Evolutionary conservation across 1,284 basidiomycete species (phyloP).

Genomic region (Thelephora terrestris): DNA sequence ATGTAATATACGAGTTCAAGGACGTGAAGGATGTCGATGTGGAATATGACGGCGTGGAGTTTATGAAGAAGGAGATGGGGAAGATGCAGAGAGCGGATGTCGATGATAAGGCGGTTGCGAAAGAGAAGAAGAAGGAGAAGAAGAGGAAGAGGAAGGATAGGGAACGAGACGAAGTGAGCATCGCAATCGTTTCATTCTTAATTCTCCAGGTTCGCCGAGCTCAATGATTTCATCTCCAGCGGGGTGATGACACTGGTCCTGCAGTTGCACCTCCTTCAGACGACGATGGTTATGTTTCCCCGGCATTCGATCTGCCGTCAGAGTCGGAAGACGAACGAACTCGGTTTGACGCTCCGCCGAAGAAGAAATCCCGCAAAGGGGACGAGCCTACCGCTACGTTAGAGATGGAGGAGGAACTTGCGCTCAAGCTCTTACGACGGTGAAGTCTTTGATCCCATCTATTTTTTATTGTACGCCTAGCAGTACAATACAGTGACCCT

Average conservation of each 20-base stretch:
- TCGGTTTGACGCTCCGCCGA: slow-evolving; percentile 23
- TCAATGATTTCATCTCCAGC: slow-evolving; percentile 9
- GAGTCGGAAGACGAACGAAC: slow-evolving; percentile 37
- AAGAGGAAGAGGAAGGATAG: slow-evolving; percentile 79
- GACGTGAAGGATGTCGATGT: slow-evolving; percentile 63
- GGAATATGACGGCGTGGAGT: slow-evolving; percentile 49
- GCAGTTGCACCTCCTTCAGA: slow-evolving; percentile 30
- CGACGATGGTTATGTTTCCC: slow-evolving; percentile 63
- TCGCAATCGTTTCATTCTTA: slow-evolving; percentile 4
- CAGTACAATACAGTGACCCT: too few relatives aligned
- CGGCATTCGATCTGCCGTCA: slow-evolving; percentile 53
- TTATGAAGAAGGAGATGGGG: slow-evolving; percentile 62
- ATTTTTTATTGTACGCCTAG: too few relatives aligned
- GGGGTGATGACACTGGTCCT: slow-evolving; percentile 16
- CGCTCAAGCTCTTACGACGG: slow-evolving; percentile 19
- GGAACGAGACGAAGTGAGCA: slow-evolving; percentile 51
- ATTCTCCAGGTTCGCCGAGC: not conserved
- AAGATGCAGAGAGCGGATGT: slow-evolving; percentile 67
- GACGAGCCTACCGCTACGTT: slow-evolving; percentile 6
- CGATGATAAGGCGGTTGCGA: slow-evolving; percentile 72
- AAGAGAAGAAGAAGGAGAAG: slow-evolving; percentile 82
- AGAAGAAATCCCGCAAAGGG: slow-evolving; percentile 17
- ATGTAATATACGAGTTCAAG: slow-evolving; percentile 74
- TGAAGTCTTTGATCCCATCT: slow-evolving; percentile 7
- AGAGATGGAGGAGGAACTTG: slow-evolving; percentile 20